Evolutionary conservation across 495 filamentous ascomycete genomes (phyloP), one percentile per base, ranked within the genome.

Genomic region (Penicillium robsamsonii): DNA sequence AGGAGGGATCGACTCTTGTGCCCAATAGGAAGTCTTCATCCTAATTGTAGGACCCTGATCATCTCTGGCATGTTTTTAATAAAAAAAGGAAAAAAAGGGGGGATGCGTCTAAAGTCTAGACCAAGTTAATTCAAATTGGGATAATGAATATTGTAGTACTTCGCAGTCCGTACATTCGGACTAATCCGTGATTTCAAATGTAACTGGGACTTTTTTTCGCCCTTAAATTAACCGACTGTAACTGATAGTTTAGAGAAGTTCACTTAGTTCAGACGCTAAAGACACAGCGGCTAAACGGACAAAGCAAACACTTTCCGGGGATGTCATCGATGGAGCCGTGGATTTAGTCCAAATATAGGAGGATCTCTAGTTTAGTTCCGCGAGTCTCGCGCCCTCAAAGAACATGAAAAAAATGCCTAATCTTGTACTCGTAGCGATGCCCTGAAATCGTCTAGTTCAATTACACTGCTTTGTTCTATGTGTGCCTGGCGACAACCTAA

Each of bases 21-120:
- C 0, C 51, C 44, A 55, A 55, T 55, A 1, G 25, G 35, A 56
- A 56, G 53, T 22, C 29, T 55, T 20, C 25, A 27, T 27, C 25
- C 6, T 7, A 27, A 27, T 2, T 3, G 25, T 27, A 27, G 25
- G 25, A 27, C 18, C 51, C 15, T 41, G 45, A 12, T 31, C 13
- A 20, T 25, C 37, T 18, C 15, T 41, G 25, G n/a, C 10, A 30
- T 31, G 10, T 24, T 24, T 9, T 22, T 22, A 22, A 22, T 22
- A 22, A 22, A 20, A 30, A 18, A 13, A 5, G 30, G 30, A 46
- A 27, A 27, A 27, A 27, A 44, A 33, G n/a, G n/a, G 42, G 51
- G 42, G 15, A 9, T 20, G 20, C 25, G 3, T 35, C 29, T 17
- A n/a, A 24, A 42, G 35, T 56, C 53, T 56, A 56, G 53, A 44